phyloP scores from a whole-genome alignment of 176 grass and related monocot genomes.

The Themeda triandra region DNA sequence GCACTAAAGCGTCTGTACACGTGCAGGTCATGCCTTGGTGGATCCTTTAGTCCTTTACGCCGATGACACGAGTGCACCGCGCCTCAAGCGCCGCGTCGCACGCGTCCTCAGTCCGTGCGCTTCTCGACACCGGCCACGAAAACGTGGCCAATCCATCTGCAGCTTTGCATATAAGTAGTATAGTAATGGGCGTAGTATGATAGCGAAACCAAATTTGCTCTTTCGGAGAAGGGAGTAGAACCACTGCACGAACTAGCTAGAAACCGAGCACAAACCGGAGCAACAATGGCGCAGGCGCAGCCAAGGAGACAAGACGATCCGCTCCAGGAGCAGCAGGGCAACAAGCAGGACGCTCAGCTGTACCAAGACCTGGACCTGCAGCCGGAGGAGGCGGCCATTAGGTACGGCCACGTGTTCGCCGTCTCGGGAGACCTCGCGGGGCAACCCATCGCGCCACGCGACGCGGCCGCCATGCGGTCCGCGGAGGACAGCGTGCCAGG shows the following conservation, averaged over 20 bases:
- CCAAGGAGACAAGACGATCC: background rate
- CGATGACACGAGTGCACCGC: background rate
- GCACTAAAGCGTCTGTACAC: background rate
- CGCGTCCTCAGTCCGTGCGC: background rate
- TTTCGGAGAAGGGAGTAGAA: background rate
- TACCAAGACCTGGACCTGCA: background rate
- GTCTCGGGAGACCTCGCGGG: constrained; percentile 49
- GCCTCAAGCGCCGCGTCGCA: background rate
- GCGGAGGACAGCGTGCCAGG: constrained; percentile 50
- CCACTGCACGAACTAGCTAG: background rate
- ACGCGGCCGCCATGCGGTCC: constrained; percentile 54
- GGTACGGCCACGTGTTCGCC: constrained; percentile 61
- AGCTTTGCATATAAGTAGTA: background rate
- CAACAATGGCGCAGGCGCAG: constrained; percentile 16
- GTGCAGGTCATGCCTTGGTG: background rate
- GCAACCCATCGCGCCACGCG: constrained; percentile 41
- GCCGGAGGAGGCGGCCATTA: constrained; percentile 20
- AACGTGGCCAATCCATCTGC: background rate
- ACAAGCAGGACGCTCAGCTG: background rate
- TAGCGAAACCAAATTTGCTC: too few relatives aligned
- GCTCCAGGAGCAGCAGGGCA: background rate
- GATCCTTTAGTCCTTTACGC: background rate
- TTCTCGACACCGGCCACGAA: background rate
- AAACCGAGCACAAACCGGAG: background rate
- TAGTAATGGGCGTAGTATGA: background rate